These are phyloP conservation scores for Stenogyne calaminthoides DNA, from an alignment of 305 asterid species.

Conservation along the genomic window DNA sequence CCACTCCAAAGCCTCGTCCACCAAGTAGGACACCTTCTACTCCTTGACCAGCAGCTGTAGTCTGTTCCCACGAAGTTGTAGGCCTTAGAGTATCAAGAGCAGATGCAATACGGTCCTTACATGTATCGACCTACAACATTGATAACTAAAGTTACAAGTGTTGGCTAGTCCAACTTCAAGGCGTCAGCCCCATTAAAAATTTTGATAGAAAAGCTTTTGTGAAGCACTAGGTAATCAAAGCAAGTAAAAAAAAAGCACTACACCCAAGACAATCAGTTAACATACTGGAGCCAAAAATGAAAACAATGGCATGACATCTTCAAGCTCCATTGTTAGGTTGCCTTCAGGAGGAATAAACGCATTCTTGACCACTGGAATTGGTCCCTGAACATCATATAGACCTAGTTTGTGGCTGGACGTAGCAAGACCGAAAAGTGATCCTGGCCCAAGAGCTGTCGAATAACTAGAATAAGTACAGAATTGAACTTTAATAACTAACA, in stretches of 20 bases:
- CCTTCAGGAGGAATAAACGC: constrained; percentile 88
- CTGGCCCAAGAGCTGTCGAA: constrained; percentile 87
- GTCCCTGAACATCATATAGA: constrained; percentile 95
- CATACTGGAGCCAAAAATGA: constrained; percentile 97
- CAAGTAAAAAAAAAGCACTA: constrained; percentile 23
- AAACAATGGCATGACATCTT: constrained; percentile 95
- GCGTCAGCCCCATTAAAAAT: constrained; percentile 20
- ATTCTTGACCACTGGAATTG: constrained; percentile 96
- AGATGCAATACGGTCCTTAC: constrained; percentile 85
- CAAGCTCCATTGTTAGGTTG: constrained; percentile 74
- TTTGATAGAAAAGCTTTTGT: constrained; percentile 10
- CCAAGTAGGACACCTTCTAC: constrained; percentile 88
- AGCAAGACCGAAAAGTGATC: constrained; percentile 97
- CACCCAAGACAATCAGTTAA: constrained; percentile 25
- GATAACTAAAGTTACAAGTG: constrained; percentile 22
- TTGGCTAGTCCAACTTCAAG: constrained; percentile 26
- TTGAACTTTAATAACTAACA: constrained; percentile 26
- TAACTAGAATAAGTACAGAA: constrained; percentile 31
- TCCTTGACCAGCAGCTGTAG: constrained; percentile 88
- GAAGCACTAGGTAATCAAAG: constrained; percentile 9
- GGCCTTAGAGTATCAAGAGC: constrained; percentile 94
- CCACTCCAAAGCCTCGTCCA: constrained; percentile 95
- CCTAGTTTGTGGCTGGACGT: constrained; percentile 99
- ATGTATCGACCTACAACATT: constrained; percentile 76
- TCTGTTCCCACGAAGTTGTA: constrained; percentile 92